Evolutionary conservation across 305 asterid species (phyloP), one percentile per base, ranked within the genome.

Genomic region (Fraxinus greggii): DNA sequence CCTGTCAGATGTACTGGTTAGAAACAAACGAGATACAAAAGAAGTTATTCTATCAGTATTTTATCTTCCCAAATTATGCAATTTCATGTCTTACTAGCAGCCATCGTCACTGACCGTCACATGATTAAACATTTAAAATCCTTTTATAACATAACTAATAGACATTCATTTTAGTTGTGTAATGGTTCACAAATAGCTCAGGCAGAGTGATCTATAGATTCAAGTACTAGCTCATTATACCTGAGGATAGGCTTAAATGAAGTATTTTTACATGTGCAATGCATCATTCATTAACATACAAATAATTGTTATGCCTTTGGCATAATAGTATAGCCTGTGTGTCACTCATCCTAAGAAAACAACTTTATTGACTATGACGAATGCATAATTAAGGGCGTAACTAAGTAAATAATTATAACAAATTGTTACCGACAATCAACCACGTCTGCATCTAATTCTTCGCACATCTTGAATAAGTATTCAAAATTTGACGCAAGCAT

Each of bases 1-100:
- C 92, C 98, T 94, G 92, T 80, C 81, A 89, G 87, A 79, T 84
- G 80, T 79, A 85, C 24, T 83, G 80, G 61, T 84, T 76, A 81
- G 87, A 51, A 70, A 84, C 85, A 29, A 9, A 63, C 63, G 67
- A 54, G 35, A 51, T 81, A 73, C 45, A 23, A 40, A 76, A 76
- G 72, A 33, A 67, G 32, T 81, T 61, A 78, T 36, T 72, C 51
- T 12, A 74, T 56, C 31, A 12, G 69, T 67, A 12, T 77, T 36
- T 74, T 31, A 31, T 72, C 38, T 54, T 51, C 79, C 29, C 7
- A 26, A 83, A 56, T 23, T 80, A 76, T 70, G 81, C 31, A 21
- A 31, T 26, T 72, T 65, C 26, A 21, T 28, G 40, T 48, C 35
- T 31, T 17, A 32, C 77, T 79, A 24, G 80, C 24, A 73, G 32